Percentiles rank a stretch among this genome's conserved stretches.
These are phyloP conservation scores for Globisporangium lucens DNA, from an alignment of 352 stramenopile species.

Conservation along the genomic window DNA sequence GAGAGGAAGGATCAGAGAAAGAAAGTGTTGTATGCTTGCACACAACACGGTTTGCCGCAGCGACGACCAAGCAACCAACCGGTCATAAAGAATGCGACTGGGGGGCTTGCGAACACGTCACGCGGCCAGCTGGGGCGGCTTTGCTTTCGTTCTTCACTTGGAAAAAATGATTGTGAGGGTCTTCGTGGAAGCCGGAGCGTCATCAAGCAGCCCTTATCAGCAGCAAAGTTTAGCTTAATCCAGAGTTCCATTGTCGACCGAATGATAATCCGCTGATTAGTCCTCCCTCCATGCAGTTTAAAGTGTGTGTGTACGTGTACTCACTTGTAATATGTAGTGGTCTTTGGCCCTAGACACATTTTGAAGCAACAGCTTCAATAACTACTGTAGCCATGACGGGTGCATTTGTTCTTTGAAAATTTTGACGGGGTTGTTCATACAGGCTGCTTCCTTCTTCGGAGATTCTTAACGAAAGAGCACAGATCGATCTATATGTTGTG, in stretches of 20 bases:
- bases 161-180: neutral
- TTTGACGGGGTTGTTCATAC: too few relatives aligned
- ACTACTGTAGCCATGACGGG: too few relatives aligned
- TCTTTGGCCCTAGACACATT: neutral
- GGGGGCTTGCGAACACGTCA: neutral
- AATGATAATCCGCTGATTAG: neutral
- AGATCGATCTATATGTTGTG: too few relatives aligned
- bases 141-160: neutral
- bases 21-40: neutral
- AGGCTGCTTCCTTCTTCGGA: too few relatives aligned
- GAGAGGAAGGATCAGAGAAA: too few relatives aligned
- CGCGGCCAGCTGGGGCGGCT: neutral
- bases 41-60: neutral
- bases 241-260: neutral
- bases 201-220: neutral
- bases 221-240: too few relatives aligned
- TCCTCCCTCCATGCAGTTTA: neutral
- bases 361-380: neutral
- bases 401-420: too few relatives aligned
- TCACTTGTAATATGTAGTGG: neutral
- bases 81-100: neutral
- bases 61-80: constrained; percentile 1
- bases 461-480: too few relatives aligned
- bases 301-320: neutral
- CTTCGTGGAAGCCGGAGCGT: neutral